A percentile compares a stretch with the other conserved stretches of the same genome.
Conservation (phyloP, 2,329 filamentous ascomycete species). For the Aspergillus sp. region DNA sequence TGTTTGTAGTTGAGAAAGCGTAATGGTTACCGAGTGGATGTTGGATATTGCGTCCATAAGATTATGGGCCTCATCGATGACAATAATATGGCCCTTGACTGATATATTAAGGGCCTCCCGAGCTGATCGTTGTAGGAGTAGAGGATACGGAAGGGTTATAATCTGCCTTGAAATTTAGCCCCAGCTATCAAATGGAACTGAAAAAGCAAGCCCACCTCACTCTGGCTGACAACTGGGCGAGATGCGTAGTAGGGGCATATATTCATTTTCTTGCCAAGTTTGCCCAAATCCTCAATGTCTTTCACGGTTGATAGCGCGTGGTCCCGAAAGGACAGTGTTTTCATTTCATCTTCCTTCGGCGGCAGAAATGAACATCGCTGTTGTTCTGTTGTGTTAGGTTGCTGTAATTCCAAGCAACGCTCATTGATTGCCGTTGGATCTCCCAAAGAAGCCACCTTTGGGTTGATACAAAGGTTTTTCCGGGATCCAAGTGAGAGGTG, state of each 20-base stretch:
- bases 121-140: slow-evolving; percentile 82
- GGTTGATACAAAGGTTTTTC: slow-evolving; percentile 88
- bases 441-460: slow-evolving; percentile 69
- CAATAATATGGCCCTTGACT: slow-evolving; percentile 83
- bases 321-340: slow-evolving; percentile 81
- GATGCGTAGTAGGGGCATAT: slow-evolving; percentile 98
- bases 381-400: slow-evolving; percentile 61
- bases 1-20: slow-evolving; percentile 68
- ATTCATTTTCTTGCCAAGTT: slow-evolving; percentile 72
- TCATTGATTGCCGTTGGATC: slow-evolving; percentile 85
- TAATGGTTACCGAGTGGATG: slow-evolving; percentile 79
- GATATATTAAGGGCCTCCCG: slow-evolving; percentile 84
- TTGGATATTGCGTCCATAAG: slow-evolving; percentile 91
- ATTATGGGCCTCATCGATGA: slow-evolving; percentile 97
- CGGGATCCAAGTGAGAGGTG: slow-evolving; percentile 81
- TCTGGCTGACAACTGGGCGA: slow-evolving; percentile 73
- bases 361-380: slow-evolving; percentile 76
- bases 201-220: slow-evolving; percentile 58
- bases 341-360: slow-evolving; percentile 69
- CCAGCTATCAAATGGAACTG: background rate
- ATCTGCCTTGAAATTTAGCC: slow-evolving; percentile 52
- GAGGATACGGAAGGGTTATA: slow-evolving; percentile 85
- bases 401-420: slow-evolving; percentile 84
- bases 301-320: slow-evolving; percentile 78
- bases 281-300: slow-evolving; percentile 88